phyloP scores from a whole-genome alignment of 2,329 filamentous ascomycete species.

The Neonectria ditissima region DNA sequence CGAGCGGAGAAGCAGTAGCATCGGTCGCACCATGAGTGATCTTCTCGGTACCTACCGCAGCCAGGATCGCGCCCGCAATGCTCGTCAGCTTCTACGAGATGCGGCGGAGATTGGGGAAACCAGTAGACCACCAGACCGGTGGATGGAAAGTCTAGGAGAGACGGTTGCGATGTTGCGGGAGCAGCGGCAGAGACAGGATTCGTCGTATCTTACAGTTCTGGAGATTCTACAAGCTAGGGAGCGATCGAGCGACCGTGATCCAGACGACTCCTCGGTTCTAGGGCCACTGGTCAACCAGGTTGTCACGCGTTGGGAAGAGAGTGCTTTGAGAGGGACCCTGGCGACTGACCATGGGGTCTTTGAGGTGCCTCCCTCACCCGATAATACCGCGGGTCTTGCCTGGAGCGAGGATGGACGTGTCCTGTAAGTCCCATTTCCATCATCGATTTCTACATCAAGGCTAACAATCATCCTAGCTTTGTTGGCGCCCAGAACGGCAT shows the following conservation, averaged over 20 bases:
- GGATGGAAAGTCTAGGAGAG: slow-evolving; percentile 52
- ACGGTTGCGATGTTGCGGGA: slow-evolving; percentile 52
- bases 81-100: slow-evolving; percentile 50
- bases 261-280: slow-evolving; percentile 52
- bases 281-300: slow-evolving; percentile 54
- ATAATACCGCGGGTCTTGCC: slow-evolving; percentile 70
- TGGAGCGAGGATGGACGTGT: slow-evolving; percentile 72
- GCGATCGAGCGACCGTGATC: slow-evolving; percentile 47
- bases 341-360: slow-evolving; percentile 54
- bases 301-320: slow-evolving; percentile 54
- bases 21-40: slow-evolving; percentile 55
- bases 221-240: slow-evolving; percentile 54
- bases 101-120: slow-evolving; percentile 35
- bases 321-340: slow-evolving; percentile 48
- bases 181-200: slow-evolving; percentile 52
- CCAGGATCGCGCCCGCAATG: slow-evolving; percentile 49
- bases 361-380: slow-evolving; percentile 59
- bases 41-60: slow-evolving; percentile 53
- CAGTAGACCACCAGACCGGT: slow-evolving; percentile 46
- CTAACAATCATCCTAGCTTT: slow-evolving; percentile 58
- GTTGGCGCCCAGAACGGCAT: slow-evolving; percentile 78
- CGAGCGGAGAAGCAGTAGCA: slow-evolving; percentile 52
- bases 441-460: background rate
- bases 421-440: slow-evolving; percentile 60
- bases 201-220: slow-evolving; percentile 52